Evolutionary conservation across 768 basidiomycete genomes (phyloP).

Genomic region (Amanita subjunquillea): DNA sequence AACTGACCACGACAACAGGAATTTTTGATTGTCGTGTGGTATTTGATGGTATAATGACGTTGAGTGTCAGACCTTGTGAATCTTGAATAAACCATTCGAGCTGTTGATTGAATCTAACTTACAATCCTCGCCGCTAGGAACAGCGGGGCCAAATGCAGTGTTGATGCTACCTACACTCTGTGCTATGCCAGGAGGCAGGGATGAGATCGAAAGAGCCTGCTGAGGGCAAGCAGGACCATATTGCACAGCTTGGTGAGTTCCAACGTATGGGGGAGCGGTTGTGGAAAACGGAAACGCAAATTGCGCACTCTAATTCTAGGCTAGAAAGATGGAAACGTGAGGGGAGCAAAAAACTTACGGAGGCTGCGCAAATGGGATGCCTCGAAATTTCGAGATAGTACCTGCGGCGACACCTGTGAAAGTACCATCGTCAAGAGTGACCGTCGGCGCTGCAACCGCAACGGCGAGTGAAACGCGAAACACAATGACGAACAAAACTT

Average conservation of each 20-base stretch:
- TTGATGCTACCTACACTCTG: conserved; percentile 21
- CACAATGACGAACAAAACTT: too few relatives aligned
- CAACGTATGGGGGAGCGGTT: conserved; percentile 25
- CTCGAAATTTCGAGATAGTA: conserved; percentile 27
- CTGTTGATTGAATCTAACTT: conserved; percentile 9
- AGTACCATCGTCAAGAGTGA: conserved; percentile 6
- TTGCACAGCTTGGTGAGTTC: conserved; percentile 23
- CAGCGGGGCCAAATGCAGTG: conserved; percentile 14
- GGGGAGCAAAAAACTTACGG: conserved; percentile 24
- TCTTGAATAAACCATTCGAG: not conserved
- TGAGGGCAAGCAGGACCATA: conserved; percentile 42
- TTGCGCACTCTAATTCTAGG: conserved; percentile 19
- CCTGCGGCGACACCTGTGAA: conserved; percentile 8
- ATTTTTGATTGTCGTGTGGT: conserved; percentile 23
- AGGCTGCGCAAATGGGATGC: conserved; percentile 40
- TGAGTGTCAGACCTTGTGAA: conserved; percentile 23
- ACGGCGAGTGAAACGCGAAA: too few relatives aligned
- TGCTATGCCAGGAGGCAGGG: conserved; percentile 10
- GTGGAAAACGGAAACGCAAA: conserved; percentile 33
- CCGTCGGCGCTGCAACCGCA: not conserved
- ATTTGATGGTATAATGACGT: conserved; percentile 27
- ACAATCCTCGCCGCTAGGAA: conserved; percentile 34
- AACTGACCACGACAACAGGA: conserved; percentile 29
- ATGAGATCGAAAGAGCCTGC: conserved; percentile 23
- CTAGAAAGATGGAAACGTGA: not conserved